These are phyloP conservation scores for Zasmidium citrigriseum DNA, from an alignment of 2,329 filamentous ascomycete species.

Conservation along the genomic window DNA sequence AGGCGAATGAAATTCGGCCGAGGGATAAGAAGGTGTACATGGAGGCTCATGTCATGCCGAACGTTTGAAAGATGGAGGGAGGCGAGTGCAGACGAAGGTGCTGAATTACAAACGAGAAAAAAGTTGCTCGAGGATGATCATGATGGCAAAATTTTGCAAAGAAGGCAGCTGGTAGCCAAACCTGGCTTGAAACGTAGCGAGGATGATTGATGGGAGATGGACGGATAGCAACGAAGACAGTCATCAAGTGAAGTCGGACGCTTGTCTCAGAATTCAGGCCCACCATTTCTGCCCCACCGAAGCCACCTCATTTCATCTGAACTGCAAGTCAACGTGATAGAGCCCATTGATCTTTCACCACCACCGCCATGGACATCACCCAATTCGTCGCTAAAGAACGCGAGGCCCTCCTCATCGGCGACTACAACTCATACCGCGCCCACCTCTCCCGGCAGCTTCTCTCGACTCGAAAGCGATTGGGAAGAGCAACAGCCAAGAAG, in stretches of 20 bases:
- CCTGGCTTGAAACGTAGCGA: no score
- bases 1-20: neutral
- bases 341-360: neutral
- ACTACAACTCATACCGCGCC: constrained; percentile 81
- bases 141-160: no score
- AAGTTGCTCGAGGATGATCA: no score
- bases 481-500: constrained; percentile 78
- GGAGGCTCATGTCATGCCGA: constrained; percentile 16
- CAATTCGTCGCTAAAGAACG: constrained; percentile 76
- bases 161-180: no score
- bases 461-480: constrained; percentile 81
- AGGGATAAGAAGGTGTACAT: constrained; percentile 14
- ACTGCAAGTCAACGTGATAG: neutral
- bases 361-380: constrained; percentile 80
- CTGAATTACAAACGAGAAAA: no score
- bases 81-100: no score
- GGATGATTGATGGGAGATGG: no score
- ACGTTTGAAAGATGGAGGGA: neutral
- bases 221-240: neutral
- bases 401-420: constrained; percentile 83
- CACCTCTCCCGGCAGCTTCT: constrained; percentile 80
- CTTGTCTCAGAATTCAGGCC: neutral
- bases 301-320: neutral
- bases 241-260: neutral
- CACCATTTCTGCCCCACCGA: neutral